Base-by-base conservation (phyloP, 768 basidiomycete species). In the Boletus rubescentipes region DNA sequence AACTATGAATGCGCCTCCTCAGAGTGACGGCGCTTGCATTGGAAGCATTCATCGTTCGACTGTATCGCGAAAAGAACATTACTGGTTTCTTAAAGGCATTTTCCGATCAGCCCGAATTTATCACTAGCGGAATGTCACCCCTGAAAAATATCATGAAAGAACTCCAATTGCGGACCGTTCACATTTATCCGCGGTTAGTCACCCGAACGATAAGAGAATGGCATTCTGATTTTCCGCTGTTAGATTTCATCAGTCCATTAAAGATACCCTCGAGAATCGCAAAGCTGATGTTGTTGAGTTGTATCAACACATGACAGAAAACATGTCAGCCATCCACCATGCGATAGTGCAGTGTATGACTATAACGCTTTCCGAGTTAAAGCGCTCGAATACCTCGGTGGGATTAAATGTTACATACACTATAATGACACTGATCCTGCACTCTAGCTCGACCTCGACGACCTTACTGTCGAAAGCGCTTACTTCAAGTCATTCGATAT, bases 81-180 rank as follows among this genome's bases (percentile, higher is more conserved):
- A 78, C 77, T 2, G 96, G 96, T 1, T 99, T 98, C 70, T 75
- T 98, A 59, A 98, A 99, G 70, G 97, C 93, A 0, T 97, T 99
- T 66, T 92, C 93, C 2, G 97, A 98, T 69, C 90, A 98, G 63
- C 94, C 96, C 5, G 97, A 98, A 68, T 84, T 89, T 57, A 97
- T 99, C 56, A 94, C 89, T 0, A 91, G 85, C 57, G 96, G 95
- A 1, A 72, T 98, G 68, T 93, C 91, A 2, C 97, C 97, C 1
- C 75, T 99, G 20, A 89, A 86, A 63, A 93, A 87, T 49, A 89
- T 96, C 57, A 85, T 99, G 82, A 93, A 93, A 56, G 93, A 96
- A 67, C 79, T 98, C 8, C 91, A 94, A 59, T 75, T 98, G 42
- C 82, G 91, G 20, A 85, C 79, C n/a, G 93, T 94, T 7, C 86